A percentile compares a stretch with the other conserved stretches of the same genome.
These are phyloP conservation scores for Fraxinus ornus DNA, from an alignment of 305 asterid genomes.

Conservation along the genomic window DNA sequence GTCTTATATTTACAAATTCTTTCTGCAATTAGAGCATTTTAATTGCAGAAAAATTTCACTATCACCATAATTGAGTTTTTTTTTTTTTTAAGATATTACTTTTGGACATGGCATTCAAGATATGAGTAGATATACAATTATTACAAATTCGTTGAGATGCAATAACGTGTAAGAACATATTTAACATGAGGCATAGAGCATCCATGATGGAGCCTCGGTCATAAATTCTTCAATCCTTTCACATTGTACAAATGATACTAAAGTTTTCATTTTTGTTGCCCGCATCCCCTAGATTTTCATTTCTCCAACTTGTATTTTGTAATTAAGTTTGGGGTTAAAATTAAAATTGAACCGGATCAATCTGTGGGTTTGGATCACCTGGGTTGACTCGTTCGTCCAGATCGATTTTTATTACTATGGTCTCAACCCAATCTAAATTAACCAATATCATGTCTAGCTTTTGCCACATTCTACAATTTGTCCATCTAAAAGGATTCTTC, in stretches of 20 bases:
- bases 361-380: not conserved
- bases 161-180: not conserved
- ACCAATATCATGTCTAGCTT: not conserved
- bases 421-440: not conserved
- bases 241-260: not conserved
- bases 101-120: not conserved
- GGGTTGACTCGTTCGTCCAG: not conserved
- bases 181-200: not conserved
- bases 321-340: not conserved
- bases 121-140: not conserved
- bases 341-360: not conserved
- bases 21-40: not conserved
- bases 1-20: not conserved
- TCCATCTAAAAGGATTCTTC: not conserved
- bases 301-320: not conserved
- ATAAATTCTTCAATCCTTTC: not conserved
- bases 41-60: not conserved
- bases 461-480: not conserved
- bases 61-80: not conserved
- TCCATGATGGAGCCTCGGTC: not conserved
- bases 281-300: not conserved
- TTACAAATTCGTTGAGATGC: not conserved
- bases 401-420: not conserved
- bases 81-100: too few relatives aligned
- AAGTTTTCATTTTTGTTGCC: not conserved